Percentiles rank a stretch among this genome's conserved stretches.
These are phyloP conservation scores for Bathelium albidoporum DNA, from an alignment of 495 filamentous ascomycete genomes.

Conservation along the genomic window DNA sequence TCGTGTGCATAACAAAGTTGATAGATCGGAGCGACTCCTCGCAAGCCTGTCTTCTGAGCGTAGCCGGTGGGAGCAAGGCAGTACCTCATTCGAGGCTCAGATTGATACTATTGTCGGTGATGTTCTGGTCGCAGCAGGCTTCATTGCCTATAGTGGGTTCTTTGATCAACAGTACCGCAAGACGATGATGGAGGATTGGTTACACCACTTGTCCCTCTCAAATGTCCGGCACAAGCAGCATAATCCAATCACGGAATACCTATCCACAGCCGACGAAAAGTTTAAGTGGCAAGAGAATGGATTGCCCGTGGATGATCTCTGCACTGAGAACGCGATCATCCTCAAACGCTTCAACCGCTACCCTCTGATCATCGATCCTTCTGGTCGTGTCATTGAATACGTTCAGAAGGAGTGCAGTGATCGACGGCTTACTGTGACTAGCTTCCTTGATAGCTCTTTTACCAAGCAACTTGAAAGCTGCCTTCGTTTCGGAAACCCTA, in stretches of 20 bases:
- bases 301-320: constrained; percentile 97
- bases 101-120: constrained; percentile 95
- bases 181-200: constrained; percentile 94
- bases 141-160: constrained; percentile 94
- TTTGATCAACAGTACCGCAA: constrained; percentile 98
- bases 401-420: constrained; percentile 88
- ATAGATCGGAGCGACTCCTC: constrained; percentile 86
- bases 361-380: constrained; percentile 95
- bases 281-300: constrained; percentile 88
- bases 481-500: constrained; percentile 93
- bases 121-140: constrained; percentile 86
- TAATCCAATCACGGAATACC: constrained; percentile 90
- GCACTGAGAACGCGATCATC: constrained; percentile 97
- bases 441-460: constrained; percentile 96
- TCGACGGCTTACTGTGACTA: constrained; percentile 87
- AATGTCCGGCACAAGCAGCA: constrained; percentile 85
- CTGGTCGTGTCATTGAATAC: constrained; percentile 87
- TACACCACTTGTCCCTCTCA: constrained; percentile 79
- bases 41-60: constrained; percentile 92
- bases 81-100: constrained; percentile 95
- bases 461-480: constrained; percentile 95
- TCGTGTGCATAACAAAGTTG: constrained; percentile 92
- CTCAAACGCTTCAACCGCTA: constrained; percentile 97
- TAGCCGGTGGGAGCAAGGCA: constrained; percentile 86
- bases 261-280: constrained; percentile 92